phyloP scores from a whole-genome alignment of 2,329 filamentous ascomycete genomes.

The Trichoderma simmonsii region DNA sequence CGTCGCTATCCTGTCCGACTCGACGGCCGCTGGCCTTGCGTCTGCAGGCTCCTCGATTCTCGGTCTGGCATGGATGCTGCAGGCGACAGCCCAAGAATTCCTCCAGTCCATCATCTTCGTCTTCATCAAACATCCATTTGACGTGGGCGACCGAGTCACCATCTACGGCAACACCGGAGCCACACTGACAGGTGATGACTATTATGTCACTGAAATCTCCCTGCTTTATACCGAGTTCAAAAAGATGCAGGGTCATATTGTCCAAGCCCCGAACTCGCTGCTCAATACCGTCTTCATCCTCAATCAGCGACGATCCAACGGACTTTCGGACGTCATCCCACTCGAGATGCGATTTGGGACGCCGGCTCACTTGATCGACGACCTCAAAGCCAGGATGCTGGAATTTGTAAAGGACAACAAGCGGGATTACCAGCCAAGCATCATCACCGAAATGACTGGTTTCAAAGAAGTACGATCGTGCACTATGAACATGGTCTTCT shows the following conservation, averaged over 20 bases:
- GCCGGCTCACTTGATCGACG: conserved; percentile 75
- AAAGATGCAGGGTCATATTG: conserved; percentile 96
- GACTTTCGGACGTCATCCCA: conserved; percentile 79
- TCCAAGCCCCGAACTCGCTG: conserved; percentile 92
- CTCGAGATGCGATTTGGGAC: conserved; percentile 88
- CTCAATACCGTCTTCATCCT: conserved; percentile 92
- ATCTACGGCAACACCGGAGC: conserved; percentile 87
- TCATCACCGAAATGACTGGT: conserved; percentile 77
- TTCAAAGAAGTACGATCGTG: conserved; percentile 82
- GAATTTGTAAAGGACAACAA: conserved; percentile 83
- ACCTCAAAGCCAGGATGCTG: conserved; percentile 73
- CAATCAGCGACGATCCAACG: conserved; percentile 87
- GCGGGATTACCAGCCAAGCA: conserved; percentile 82
- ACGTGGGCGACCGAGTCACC: conserved; percentile 89
- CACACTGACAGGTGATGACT: conserved; percentile 79
- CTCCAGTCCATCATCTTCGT: conserved; percentile 92
- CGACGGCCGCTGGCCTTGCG: conserved; percentile 85
- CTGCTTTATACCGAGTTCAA: conserved; percentile 96
- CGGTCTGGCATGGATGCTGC: conserved; percentile 88
- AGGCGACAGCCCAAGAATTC: conserved; percentile 90
- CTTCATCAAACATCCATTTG: conserved; percentile 95
- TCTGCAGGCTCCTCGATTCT: conserved; percentile 85
- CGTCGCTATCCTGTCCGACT: conserved; percentile 83
- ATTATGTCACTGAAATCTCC: conserved; percentile 92
- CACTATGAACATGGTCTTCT: conserved; percentile 89